Conservation (phyloP, 495 filamentous ascomycete species). For the Penicillium waksmanii region DNA sequence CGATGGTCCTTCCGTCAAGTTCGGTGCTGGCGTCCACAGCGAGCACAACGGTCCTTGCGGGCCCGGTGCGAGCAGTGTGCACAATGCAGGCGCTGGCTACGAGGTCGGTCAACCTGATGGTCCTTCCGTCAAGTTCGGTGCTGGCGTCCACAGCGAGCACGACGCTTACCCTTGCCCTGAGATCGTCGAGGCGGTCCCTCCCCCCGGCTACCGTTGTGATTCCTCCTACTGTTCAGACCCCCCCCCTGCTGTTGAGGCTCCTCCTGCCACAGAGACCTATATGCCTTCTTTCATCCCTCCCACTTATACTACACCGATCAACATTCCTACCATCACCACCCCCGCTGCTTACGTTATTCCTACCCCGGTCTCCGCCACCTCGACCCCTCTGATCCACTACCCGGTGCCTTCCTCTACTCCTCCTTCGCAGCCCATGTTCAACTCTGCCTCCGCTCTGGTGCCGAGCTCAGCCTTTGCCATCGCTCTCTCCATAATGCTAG, state of each 20-base stretch:
- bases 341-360: constrained; percentile 18
- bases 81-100: constrained; percentile 26
- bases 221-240: constrained; percentile 15
- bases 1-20: constrained; percentile 31
- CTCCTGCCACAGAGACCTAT: constrained; percentile 20
- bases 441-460: constrained; percentile 26
- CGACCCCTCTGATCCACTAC: constrained; percentile 28
- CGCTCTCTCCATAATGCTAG: constrained; percentile 25
- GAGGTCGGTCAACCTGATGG: constrained; percentile 39
- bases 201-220: constrained; percentile 16
- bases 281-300: constrained; percentile 21
- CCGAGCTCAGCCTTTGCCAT: constrained; percentile 27
- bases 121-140: constrained; percentile 27
- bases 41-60: constrained; percentile 26
- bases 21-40: constrained; percentile 22
- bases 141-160: constrained; percentile 26
- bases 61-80: constrained; percentile 21
- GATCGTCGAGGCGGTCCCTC: constrained; percentile 13
- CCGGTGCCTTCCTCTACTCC: constrained; percentile 24
- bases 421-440: constrained; percentile 21
- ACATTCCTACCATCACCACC: constrained; percentile 23
- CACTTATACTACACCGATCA: constrained; percentile 27
- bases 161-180: constrained; percentile 29
- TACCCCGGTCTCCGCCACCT: constrained; percentile 14
- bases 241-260: constrained; percentile 1